Evolutionary conservation across 2,329 filamentous ascomycete species (phyloP).

Genomic region (Neonectria ditissima): DNA sequence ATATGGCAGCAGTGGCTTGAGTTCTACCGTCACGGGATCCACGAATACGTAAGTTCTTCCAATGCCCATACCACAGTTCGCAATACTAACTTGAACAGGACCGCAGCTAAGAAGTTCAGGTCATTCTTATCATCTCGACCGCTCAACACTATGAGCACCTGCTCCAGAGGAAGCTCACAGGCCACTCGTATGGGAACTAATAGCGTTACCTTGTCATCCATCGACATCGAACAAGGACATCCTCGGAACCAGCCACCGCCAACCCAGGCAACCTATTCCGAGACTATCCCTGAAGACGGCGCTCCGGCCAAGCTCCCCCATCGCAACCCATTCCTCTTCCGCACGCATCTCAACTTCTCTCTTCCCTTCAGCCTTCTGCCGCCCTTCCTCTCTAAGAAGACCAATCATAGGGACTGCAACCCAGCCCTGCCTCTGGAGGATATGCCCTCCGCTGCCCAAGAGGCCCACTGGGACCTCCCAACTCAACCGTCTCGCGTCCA

Average conservation of each 20-base stretch:
- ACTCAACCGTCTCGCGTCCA: constrained; percentile 33
- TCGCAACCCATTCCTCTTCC: constrained; percentile 51
- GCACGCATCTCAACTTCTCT: constrained; percentile 47
- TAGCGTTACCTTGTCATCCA: not conserved
- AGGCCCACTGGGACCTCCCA: constrained; percentile 27
- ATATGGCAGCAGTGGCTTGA: constrained; percentile 34
- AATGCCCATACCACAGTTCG: not conserved
- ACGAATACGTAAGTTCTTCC: constrained; percentile 36
- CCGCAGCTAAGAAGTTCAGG: constrained; percentile 36
- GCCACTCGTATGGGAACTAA: constrained; percentile 15
- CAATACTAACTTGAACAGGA: constrained; percentile 24
- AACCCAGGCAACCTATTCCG: constrained; percentile 13
- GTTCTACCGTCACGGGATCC: constrained; percentile 39
- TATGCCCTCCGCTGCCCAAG: constrained; percentile 28
- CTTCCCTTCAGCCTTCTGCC: constrained; percentile 38
- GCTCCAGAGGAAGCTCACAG: constrained; percentile 26
- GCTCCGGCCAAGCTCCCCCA: constrained; percentile 26
- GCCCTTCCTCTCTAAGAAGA: constrained; percentile 33
- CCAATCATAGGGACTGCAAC: constrained; percentile 7
- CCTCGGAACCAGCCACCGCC: not conserved
- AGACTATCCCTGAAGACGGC: constrained; percentile 9
- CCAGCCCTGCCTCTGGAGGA: constrained; percentile 26
- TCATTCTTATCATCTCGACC: constrained; percentile 38
- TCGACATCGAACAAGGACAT: constrained; percentile 30
- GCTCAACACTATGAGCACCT: constrained; percentile 32